Evolutionary conservation across 352 stramenopile genomes (phyloP).

Genomic region (Blastocystis sp.): DNA sequence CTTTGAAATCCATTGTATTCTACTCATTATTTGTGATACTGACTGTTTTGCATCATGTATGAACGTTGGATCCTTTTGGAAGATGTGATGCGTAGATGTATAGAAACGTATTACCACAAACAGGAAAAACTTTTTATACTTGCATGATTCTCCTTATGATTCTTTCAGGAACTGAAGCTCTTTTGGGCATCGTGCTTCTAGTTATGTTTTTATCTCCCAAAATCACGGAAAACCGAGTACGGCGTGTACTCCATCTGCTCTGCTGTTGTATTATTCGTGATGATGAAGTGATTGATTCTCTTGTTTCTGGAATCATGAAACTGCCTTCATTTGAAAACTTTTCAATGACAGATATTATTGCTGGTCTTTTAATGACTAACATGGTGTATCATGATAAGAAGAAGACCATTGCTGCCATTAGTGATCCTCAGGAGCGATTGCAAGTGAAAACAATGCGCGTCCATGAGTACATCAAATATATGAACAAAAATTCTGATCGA

Average conservation of each 20-base stretch:
- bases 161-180: not conserved
- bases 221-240: not conserved
- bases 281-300: slow-evolving; percentile 24
- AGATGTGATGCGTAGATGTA: not conserved
- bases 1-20: slow-evolving; percentile 34
- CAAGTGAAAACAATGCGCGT: slow-evolving; percentile 18
- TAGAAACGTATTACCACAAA: not conserved
- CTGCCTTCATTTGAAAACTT: slow-evolving; percentile 3
- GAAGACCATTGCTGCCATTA: not conserved
- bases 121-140: not conserved
- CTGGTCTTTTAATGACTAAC: slow-evolving; percentile 38
- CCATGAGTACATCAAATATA: slow-evolving; percentile 18
- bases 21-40: not conserved
- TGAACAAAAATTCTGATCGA: not conserved
- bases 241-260: not conserved
- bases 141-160: not conserved
- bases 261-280: slow-evolving; percentile 37
- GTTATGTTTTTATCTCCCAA: not conserved
- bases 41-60: not conserved
- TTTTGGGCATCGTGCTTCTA: not conserved
- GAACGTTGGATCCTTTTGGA: not conserved
- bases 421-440: slow-evolving; percentile 12
- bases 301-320: slow-evolving; percentile 17
- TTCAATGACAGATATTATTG: slow-evolving; percentile 6
- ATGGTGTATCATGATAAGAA: slow-evolving; percentile 47